A percentile compares a stretch with the other conserved stretches of the same genome.
phyloP scores from a whole-genome alignment of 2,329 filamentous ascomycete species.

The Botryotinia narcissicola region DNA sequence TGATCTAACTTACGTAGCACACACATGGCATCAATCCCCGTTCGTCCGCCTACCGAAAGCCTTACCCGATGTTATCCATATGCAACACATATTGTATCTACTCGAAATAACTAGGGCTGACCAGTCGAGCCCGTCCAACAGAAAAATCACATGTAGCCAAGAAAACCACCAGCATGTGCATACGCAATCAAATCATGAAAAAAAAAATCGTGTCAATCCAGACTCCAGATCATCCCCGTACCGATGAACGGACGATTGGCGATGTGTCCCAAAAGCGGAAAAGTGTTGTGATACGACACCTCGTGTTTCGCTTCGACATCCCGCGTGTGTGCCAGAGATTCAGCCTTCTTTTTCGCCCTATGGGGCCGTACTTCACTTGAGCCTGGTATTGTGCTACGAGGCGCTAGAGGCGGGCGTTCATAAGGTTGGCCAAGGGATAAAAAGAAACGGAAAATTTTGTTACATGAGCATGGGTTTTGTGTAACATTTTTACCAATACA shows the following conservation, averaged over 20 bases:
- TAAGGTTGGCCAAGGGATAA: slow-evolving; percentile 6
- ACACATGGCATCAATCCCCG: not conserved
- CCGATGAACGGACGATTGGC: slow-evolving; percentile 11
- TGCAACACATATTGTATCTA: slow-evolving; percentile 5
- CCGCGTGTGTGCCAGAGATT: slow-evolving; percentile 11
- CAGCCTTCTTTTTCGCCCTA: slow-evolving; percentile 22
- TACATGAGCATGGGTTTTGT: slow-evolving; percentile 4
- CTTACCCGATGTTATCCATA: slow-evolving; percentile 14
- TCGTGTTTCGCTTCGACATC: slow-evolving; percentile 18
- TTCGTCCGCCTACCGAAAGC: slow-evolving; percentile 15
- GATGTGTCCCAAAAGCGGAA: slow-evolving; percentile 8
- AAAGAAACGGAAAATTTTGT: slow-evolving; percentile 8
- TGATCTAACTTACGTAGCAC: not conserved
- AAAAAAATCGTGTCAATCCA: not conserved
- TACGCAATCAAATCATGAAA: slow-evolving; percentile 1
- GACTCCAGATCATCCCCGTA: not conserved
- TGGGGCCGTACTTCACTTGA: not conserved
- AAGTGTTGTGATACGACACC: slow-evolving; percentile 11
- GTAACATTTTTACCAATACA: slow-evolving; percentile 1
- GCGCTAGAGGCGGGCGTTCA: slow-evolving; percentile 6
- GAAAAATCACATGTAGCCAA: not conserved
- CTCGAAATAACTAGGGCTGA: slow-evolving; percentile 16
- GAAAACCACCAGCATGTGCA: not conserved
- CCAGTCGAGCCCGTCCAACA: not conserved
- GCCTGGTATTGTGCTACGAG: not conserved